Base-by-base conservation (phyloP, 2,329 filamentous ascomycete species). In the Botrytis porri region DNA sequence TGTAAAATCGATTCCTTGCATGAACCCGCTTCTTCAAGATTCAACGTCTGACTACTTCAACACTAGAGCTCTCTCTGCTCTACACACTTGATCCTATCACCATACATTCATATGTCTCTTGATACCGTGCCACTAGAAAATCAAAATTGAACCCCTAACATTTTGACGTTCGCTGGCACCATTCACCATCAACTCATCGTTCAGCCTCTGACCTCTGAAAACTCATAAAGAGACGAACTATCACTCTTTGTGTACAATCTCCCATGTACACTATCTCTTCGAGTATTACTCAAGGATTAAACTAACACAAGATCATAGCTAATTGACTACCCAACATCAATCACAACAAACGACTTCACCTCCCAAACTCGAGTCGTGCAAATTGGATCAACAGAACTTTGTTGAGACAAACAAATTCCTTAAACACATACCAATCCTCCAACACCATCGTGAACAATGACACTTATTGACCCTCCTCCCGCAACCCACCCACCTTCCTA, bases 151-250 rank as follows among this genome's bases (percentile, higher is more conserved):
- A 6, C 29, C 35, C 18, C 25, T 29, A 6, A 67, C 6, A 25
- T 51, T 35, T 22, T 67, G 48, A 41, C n/a, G 25, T 65, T 45
- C 37, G 70, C 62, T 72, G 70, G 70, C 70, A 72, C 51, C 62
- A 67, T 37, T 72, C 51, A 67, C 61, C 37, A 45, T 59, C 65
- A 37, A 16, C 35, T 67, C n/a, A 20, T 59, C 29, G 10, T 37
- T 60, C 65, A 29, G 51, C 35, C 48, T 22, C 16, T 29, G 5
- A 16, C 16, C 35, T 64, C 32, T 32, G 20, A 51, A 32, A 25
- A 70, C 32, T 51, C 41, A 48, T 41, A 16, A 3, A 16, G 25
- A 29, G 51, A 54, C 25, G 43, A 37, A 22, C 5, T 3, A 43
- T 29, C 10, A 65, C 32, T 48, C 29, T 43, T 41, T 20, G 16